Conservation (phyloP, 148 eudicot genomes). For the Gaultheria prostrata region DNA sequence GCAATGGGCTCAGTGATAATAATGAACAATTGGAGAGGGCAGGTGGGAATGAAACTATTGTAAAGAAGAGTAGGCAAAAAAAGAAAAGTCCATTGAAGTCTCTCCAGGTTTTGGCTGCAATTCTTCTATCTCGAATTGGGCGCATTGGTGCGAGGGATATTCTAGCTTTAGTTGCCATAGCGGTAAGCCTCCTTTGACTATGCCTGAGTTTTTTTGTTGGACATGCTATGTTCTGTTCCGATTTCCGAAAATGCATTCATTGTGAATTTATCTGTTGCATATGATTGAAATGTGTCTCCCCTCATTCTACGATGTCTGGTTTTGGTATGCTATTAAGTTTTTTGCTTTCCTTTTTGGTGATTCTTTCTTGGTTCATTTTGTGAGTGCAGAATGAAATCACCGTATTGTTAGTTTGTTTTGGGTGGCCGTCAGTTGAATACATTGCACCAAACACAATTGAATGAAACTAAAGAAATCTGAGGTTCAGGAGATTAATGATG, state of each 20-base stretch:
- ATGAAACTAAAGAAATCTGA: background rate
- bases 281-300: background rate
- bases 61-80: conserved; percentile 61
- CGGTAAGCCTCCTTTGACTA: conserved; percentile 48
- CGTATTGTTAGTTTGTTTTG: background rate
- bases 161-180: conserved; percentile 67
- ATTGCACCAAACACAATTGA: background rate
- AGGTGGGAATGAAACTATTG: conserved; percentile 33
- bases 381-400: background rate
- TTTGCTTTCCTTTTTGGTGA: background rate
- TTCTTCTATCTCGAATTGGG: conserved; percentile 87
- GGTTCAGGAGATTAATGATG: background rate
- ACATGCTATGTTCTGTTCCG: background rate
- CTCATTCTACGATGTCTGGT: background rate
- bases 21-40: conserved; percentile 34
- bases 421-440: background rate
- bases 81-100: conserved; percentile 77
- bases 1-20: conserved; percentile 49
- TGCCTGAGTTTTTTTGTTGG: conserved; percentile 6
- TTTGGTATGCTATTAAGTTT: background rate
- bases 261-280: background rate
- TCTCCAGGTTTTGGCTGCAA: conserved; percentile 80
- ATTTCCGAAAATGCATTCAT: background rate
- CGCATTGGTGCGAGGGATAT: conserved; percentile 73
- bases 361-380: background rate